These are phyloP conservation scores for Pyrenula aspistea DNA, from an alignment of 495 filamentous ascomycete genomes.

Conservation along the genomic window DNA sequence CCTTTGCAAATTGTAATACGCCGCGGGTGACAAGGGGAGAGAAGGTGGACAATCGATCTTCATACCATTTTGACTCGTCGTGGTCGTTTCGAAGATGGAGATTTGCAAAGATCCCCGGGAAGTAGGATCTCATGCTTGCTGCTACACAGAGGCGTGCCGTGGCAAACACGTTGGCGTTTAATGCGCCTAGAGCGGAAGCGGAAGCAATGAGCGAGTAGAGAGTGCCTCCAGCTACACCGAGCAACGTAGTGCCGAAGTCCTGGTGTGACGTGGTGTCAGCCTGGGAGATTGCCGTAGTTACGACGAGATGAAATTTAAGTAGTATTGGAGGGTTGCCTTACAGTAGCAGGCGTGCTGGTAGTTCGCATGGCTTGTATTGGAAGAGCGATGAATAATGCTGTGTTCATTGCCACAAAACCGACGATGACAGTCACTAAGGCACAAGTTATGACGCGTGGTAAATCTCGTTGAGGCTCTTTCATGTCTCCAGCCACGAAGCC, in stretches of 20 bases:
- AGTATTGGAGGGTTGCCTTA: neutral
- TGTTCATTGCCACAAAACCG: constrained; percentile 17
- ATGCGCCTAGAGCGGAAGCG: constrained; percentile 4
- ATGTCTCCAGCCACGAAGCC: constrained; percentile 21
- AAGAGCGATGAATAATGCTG: constrained; percentile 11
- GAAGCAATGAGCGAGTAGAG: constrained; percentile 6
- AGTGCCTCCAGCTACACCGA: neutral
- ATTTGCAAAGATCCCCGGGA: too few species aligned
- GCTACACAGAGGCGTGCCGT: constrained; percentile 1
- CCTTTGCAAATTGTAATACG: too few species aligned
- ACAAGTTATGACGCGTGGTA: constrained; percentile 16
- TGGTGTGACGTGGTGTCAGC: too few species aligned
- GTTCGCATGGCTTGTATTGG: constrained; percentile 4
- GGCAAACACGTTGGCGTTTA: constrained; percentile 8
- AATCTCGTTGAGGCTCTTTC: constrained; percentile 11
- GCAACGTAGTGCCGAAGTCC: constrained; percentile 2
- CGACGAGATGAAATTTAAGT: neutral
- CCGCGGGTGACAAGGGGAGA: too few species aligned
- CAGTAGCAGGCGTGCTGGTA: constrained; percentile 3
- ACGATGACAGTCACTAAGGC: constrained; percentile 18
- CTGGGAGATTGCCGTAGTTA: too few species aligned
- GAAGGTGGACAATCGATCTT: too few species aligned
- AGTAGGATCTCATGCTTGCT: constrained; percentile 1
- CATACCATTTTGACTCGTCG: too few species aligned
- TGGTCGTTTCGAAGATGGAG: too few species aligned